phyloP scores from a whole-genome alignment of 73 alveolate species.

The Stentor coeruleus region DNA sequence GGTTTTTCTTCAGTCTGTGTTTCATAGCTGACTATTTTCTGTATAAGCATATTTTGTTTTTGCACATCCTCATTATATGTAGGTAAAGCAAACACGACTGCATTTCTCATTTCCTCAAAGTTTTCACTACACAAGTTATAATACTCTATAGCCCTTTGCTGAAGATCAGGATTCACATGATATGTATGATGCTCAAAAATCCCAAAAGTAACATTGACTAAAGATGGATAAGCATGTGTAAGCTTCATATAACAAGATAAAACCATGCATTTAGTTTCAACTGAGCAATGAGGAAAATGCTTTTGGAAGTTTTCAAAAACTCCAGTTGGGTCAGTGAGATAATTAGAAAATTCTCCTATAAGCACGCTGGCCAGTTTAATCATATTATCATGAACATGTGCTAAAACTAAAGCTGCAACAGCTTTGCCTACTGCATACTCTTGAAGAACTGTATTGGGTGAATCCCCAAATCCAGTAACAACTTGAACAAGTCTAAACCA shows the following conservation, averaged over 20 bases:
- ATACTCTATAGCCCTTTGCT: slow-evolving; percentile 96
- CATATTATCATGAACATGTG: slow-evolving; percentile 91
- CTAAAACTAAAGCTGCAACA: slow-evolving; percentile 56
- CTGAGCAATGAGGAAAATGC: slow-evolving; percentile 73
- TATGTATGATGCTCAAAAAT: slow-evolving; percentile 83
- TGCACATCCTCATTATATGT: slow-evolving; percentile 72
- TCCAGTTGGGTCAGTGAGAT: slow-evolving; percentile 58
- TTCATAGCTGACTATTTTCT: slow-evolving; percentile 46
- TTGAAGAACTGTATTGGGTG: slow-evolving; percentile 77
- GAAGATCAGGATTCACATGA: slow-evolving; percentile 95
- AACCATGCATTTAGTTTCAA: slow-evolving; percentile 81
- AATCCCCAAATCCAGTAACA: slow-evolving; percentile 93
- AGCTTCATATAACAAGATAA: slow-evolving; percentile 88
- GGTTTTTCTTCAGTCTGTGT: slow-evolving; percentile 35
- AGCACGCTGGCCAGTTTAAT: slow-evolving; percentile 89
- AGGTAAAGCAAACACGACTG: slow-evolving; percentile 86
- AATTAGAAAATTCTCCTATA: slow-evolving; percentile 88
- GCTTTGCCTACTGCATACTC: slow-evolving; percentile 91
- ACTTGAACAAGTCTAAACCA: slow-evolving; percentile 93
- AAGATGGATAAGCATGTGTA: slow-evolving; percentile 59
- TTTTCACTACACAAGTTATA: slow-evolving; percentile 64
- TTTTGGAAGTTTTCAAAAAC: slow-evolving; percentile 65
- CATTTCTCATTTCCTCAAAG: slow-evolving; percentile 56
- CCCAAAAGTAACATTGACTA: slow-evolving; percentile 68
- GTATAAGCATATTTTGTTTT: slow-evolving; percentile 47